Base-by-base conservation (phyloP, 805 yeast species). In the Lachancea cidri region DNA sequence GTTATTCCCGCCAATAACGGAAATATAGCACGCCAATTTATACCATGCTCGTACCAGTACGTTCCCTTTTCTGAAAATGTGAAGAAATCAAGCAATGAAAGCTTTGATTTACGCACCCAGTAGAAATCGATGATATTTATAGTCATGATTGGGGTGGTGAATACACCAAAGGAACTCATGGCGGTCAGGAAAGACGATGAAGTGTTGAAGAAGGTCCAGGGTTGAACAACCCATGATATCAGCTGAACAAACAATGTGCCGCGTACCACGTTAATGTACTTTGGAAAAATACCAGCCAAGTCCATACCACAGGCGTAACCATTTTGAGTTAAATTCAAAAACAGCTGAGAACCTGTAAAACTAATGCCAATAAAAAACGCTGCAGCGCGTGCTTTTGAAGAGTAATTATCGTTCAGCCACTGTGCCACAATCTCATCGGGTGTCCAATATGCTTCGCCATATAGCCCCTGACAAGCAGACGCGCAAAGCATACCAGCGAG, bases 291-390 rank as follows among this genome's bases (percentile, higher is more conserved):
- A 9, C 65, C 65, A 3, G 67, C 61, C 46, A 65, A 42, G 45
- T 62, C 67, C 69, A 65, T 64, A 11, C 68, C 68, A 30, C 71
- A 70, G 13, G 68, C 62, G 37, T 61, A 57, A 0, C 68, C 70
- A 46, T 66, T 65, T 31, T 60, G 68, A 30, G 66, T 46, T 22
- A 64, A 46, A 43, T 69, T 68, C 43, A 65, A 47, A 11, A 65
- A 54, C 6, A 66, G 33, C 43, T 68, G 71, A 15, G 68, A 65
- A 5, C 55, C 50, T 16, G 63, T 41, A 44, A 67, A 68, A 4
- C 64, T 49, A 1, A 65, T 33, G 2, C 68, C 70, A 14, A 60
- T 53, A 47, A 69, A 68, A 55, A 69, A 68, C n/a, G 66, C 57
- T 7, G 68, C 73, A 16, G 70, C 70, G 42, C 74, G 54, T 20